Evolutionary conservation across 345 rosid species (phyloP), one percentile per base, ranked within the genome.

Genomic region (Tarenaya hassleriana): DNA sequence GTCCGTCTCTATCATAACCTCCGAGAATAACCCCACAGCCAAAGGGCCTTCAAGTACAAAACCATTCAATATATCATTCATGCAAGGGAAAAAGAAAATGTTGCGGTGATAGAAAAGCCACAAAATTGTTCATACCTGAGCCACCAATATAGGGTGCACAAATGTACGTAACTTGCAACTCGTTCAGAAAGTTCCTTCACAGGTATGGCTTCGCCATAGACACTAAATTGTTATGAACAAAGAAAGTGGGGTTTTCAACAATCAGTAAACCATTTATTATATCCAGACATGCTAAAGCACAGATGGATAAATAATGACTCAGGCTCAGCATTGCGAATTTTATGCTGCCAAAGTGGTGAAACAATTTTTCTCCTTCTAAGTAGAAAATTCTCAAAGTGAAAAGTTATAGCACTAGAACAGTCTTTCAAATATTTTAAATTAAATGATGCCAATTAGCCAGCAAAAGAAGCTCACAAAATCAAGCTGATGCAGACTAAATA

Each of bases 141-240:
- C 98, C 98, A 92, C 99, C 99, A 92, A 60, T 88, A 92, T n/a
- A 92, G 85, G 34, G 97, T 92, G 69, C 97, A 88, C 29, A 92
- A 47, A 64, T 88, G 99, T 54, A 92, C 99, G 62, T 92, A 92
- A 60, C 96, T 88, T 41, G 99, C 97, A 54, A 92, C 94, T 13
- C 95, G 91, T 13, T 78, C 88, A 8, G 99, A 88, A 56, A 92
- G 95, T 78, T 88, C 97, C 69, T 88, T 85, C 39, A 92, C 81
- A 50, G 97, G 95, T 57, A 92, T 78, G 27, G 83, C 67, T 27
- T 92, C 97, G 3, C 99, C 97, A 63, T 92, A 92, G 20, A 69
- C 73, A 60, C 99, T 92, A 68, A 12, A 45, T 32, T 12, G 16
- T 64, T 74, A 64, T 37, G 46, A 42, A 47, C 46, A 41, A 17